phyloP scores from a whole-genome alignment of 1,284 basidiomycete genomes.

The Ceraceosorus bombacis region DNA sequence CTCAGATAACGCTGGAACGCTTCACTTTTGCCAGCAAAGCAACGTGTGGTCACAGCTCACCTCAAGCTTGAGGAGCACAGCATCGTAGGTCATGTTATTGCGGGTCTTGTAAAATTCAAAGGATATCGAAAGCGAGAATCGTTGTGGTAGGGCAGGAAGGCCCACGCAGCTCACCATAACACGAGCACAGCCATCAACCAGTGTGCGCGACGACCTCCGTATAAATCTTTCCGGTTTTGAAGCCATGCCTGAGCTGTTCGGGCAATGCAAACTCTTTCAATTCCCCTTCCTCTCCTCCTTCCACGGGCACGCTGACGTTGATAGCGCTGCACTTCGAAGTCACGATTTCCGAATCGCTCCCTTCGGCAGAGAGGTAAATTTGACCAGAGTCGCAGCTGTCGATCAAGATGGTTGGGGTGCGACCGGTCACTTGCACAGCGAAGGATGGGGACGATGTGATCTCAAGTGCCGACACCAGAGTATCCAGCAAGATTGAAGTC shows the following conservation, averaged over 20 bases:
- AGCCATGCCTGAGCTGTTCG: constrained; percentile 85
- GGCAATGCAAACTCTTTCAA: constrained; percentile 85
- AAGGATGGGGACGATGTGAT: constrained; percentile 89
- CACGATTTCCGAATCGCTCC: constrained; percentile 75
- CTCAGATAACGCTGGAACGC: too few relatives aligned
- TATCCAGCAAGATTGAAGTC: constrained; percentile 80
- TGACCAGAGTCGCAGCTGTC: constrained; percentile 93
- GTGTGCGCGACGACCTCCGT: constrained; percentile 43
- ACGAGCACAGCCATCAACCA: constrained; percentile 11
- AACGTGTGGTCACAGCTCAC: too few relatives aligned
- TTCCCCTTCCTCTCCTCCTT: constrained; percentile 80
- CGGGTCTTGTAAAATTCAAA: too few relatives aligned
- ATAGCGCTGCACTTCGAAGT: constrained; percentile 91
- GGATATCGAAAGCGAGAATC: too few relatives aligned
- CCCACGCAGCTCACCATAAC: too few relatives aligned
- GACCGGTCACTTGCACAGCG: constrained; percentile 80
- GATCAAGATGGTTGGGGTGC: constrained; percentile 81
- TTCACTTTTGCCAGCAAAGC: too few relatives aligned
- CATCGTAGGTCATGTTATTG: too few relatives aligned
- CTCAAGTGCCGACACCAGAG: constrained; percentile 78
- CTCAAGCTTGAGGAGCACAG: too few relatives aligned
- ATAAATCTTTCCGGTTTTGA: constrained; percentile 54
- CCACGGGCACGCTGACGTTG: constrained; percentile 81
- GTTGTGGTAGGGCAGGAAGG: too few relatives aligned
- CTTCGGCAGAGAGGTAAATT: constrained; percentile 80